A percentile compares a stretch with the other conserved stretches of the same genome.
Conservation (phyloP, 176 grass and related monocot species). For the Oryza glaberrima region DNA sequence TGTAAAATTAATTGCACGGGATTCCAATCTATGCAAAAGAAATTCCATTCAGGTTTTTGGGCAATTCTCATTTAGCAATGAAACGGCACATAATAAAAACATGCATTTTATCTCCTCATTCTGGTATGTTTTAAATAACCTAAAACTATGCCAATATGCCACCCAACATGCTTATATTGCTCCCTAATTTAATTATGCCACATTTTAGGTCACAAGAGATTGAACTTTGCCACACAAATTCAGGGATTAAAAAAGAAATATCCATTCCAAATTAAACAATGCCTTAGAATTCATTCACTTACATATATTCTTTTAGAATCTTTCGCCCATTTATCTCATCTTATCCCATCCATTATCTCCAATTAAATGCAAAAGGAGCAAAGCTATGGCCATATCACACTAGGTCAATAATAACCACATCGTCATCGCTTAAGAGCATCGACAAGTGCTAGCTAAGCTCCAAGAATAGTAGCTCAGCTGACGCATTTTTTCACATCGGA, state of each 20-base stretch:
- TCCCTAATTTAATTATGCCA: not conserved
- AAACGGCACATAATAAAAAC: not conserved
- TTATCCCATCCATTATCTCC: not conserved
- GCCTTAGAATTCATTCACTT: not conserved
- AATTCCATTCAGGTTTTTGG: too few relatives aligned
- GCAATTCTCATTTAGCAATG: not conserved
- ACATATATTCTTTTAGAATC: not conserved
- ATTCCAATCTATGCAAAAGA: not conserved
- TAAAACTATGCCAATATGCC: not conserved
- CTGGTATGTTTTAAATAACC: not conserved
- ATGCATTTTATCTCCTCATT: not conserved
- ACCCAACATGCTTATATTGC: not conserved
- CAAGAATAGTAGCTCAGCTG: slow-evolving; percentile 5
- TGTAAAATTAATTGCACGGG: not conserved
- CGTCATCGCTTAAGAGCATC: not conserved
- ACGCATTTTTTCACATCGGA: slow-evolving; percentile 14
- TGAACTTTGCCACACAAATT: not conserved
- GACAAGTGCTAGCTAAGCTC: slow-evolving; percentile 1
- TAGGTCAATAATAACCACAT: slow-evolving; percentile 18
- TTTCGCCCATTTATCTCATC: not conserved
- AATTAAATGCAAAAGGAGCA: not conserved
- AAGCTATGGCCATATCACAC: not conserved
- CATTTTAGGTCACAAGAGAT: not conserved
- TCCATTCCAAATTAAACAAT: not conserved
- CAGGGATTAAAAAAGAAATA: not conserved